Base-by-base conservation (phyloP, 345 rosid genomes). In the Garcia nutans region DNA sequence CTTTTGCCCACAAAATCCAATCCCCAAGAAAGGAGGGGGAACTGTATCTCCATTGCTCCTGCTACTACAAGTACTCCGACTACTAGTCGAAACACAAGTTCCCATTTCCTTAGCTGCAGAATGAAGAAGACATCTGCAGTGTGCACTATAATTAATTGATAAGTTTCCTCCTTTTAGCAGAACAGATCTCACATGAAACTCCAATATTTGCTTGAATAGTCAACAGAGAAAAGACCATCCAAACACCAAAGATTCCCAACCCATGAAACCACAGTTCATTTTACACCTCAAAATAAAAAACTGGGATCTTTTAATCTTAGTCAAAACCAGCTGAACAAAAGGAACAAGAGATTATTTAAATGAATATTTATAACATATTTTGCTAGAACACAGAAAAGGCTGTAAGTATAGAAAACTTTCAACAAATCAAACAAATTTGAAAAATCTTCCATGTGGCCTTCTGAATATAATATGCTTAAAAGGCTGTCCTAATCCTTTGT, bases 31-130 rank as follows among this genome's bases (percentile, higher is more conserved):
- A 2, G 89, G 78, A 4, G 88, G 85, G 49, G 91, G 72, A 80
- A 74, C 79, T 2, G 82, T 63, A 80, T 90, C 98, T 74, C 92
- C 92, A 83, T 88, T 87, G 91, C 91, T 91, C 86, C 81, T 71
- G 84, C 89, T 88, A 68, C 98, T 96, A 72, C 92, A 92, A 33
- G 90, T 82, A 85, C 91, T 91, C 85, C 74, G 86, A 81, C 95
- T 89, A 81, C 99, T 89, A 52, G 93, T 91, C 5, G 99, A 96
- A 42, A 92, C 87, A 86, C 98, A 93, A 82, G 88, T 85, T 68
- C 99, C 99, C 99, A 96, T 96, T 86, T 84, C 78, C 71, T 84
- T 86, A 84, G 83, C 58, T 69, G 75, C 79, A 76, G 82, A 81
- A 82, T 59, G 74, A 78, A 80, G 72, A 81, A 61, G 68, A 31